Conservation (phyloP, 129 eudicot species). For the Helianthus tuberosus region DNA sequence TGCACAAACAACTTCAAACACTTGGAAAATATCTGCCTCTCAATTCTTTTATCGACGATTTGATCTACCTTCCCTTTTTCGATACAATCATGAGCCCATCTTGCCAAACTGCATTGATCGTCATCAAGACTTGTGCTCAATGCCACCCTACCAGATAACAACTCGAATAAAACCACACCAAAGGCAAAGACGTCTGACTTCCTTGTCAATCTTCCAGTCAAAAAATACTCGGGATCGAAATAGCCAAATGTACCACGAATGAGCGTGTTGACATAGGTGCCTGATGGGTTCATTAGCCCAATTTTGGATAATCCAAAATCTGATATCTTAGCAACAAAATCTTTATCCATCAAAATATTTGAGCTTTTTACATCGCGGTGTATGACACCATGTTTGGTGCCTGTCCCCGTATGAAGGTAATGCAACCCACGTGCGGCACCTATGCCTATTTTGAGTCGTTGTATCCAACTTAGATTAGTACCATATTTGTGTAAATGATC, state of each 20-base stretch:
- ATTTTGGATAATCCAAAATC: conserved; percentile 3
- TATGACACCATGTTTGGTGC: conserved; percentile 19
- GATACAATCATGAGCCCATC: conserved; percentile 25
- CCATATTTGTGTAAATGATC: conserved; percentile 21
- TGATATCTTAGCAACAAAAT: neutral
- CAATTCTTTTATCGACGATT: conserved; percentile 24
- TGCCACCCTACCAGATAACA: conserved; percentile 10
- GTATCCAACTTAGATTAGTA: conserved; percentile 2
- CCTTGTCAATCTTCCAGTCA: conserved; percentile 8
- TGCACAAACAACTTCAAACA: conserved; percentile 25
- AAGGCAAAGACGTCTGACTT: conserved; percentile 7
- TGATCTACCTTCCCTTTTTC: conserved; percentile 16
- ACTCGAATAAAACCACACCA: neutral
- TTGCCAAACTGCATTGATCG: conserved; percentile 11
- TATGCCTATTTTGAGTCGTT: neutral
- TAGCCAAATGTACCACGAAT: conserved; percentile 1
- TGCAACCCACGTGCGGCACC: neutral
- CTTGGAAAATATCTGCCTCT: conserved; percentile 18
- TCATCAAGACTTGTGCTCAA: conserved; percentile 4
- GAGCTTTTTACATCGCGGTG: conserved; percentile 5
- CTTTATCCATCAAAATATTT: neutral
- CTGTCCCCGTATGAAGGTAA: conserved; percentile 14
- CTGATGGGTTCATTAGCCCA: neutral
- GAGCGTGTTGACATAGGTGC: conserved; percentile 10
- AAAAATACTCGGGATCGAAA: conserved; percentile 11